Percentiles rank a stretch among this genome's conserved stretches.
These are phyloP conservation scores for Salix viminalis DNA, from an alignment of 345 rosid species.

Conservation along the genomic window DNA sequence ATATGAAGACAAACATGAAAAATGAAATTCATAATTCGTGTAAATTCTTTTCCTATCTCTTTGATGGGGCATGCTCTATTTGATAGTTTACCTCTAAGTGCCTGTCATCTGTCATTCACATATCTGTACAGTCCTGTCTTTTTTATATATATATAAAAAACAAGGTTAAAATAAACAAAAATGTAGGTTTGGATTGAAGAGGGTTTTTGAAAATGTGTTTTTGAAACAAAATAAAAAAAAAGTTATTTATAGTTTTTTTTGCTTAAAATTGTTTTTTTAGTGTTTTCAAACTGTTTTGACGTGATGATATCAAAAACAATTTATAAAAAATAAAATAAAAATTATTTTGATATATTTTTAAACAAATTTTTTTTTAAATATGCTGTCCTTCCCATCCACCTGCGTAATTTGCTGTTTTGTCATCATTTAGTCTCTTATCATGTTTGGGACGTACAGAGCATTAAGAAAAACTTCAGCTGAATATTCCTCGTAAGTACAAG, in stretches of 20 bases:
- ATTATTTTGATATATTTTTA: no score
- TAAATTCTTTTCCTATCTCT: constrained; percentile 32
- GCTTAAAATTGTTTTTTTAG: no score
- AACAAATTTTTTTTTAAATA: no score
- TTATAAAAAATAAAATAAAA: no score
- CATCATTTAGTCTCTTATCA: neutral
- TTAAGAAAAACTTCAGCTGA: no score
- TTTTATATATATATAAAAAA: neutral
- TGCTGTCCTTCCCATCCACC: no score
- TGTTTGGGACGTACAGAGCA: neutral
- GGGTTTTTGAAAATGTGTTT: no score
- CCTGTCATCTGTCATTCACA: constrained; percentile 1
- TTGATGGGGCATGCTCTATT: constrained; percentile 5
- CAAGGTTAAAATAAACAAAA: neutral
- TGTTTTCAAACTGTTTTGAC: no score
- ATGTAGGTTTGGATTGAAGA: constrained; percentile 10
- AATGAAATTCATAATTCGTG: constrained; percentile 26
- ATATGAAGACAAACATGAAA: constrained; percentile 37
- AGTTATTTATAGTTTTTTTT: no score
- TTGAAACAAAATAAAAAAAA: no score
- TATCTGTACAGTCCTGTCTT: constrained; percentile 32
- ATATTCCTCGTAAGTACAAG: neutral
- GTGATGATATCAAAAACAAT: no score
- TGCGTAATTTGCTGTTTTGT: neutral
- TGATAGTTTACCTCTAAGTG: constrained; percentile 9